A percentile compares a stretch with the other conserved stretches of the same genome.
These are phyloP conservation scores for Fusarium sp. DNA, from an alignment of 2,329 filamentous ascomycete species.

Conservation along the genomic window DNA sequence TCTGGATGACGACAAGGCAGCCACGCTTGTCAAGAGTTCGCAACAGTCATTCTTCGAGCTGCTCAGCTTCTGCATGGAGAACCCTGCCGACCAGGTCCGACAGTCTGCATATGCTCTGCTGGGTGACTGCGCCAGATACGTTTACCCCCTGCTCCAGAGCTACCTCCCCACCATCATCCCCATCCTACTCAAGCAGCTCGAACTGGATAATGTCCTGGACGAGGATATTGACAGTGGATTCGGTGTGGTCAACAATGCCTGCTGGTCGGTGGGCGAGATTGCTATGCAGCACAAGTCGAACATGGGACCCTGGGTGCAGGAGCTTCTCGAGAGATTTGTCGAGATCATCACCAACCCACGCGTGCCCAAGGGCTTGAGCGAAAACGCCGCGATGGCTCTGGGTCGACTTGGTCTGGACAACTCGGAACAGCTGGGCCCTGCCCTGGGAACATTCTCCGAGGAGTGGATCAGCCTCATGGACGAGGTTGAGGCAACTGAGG, in stretches of 20 bases:
- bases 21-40: slow-evolving; percentile 79
- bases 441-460: slow-evolving; percentile 82
- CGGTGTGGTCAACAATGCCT: slow-evolving; percentile 97
- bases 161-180: slow-evolving; percentile 81
- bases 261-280: slow-evolving; percentile 96
- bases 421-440: slow-evolving; percentile 80
- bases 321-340: slow-evolving; percentile 81
- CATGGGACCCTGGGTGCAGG: slow-evolving; percentile 82
- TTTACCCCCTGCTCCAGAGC: slow-evolving; percentile 83
- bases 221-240: slow-evolving; percentile 88
- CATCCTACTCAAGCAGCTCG: slow-evolving; percentile 87
- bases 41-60: slow-evolving; percentile 92
- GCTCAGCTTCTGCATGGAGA: slow-evolving; percentile 91
- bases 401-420: slow-evolving; percentile 88
- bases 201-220: slow-evolving; percentile 80
- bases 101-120: slow-evolving; percentile 96
- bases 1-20: slow-evolving; percentile 78
- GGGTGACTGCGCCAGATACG: slow-evolving; percentile 93
- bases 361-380: slow-evolving; percentile 86
- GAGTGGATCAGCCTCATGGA: slow-evolving; percentile 86
- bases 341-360: slow-evolving; percentile 87
- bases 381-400: slow-evolving; percentile 94
- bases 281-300: slow-evolving; percentile 80
- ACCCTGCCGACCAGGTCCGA: slow-evolving; percentile 89
- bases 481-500: slow-evolving; percentile 87